A percentile compares a stretch with the other conserved stretches of the same genome.
Evolutionary conservation across 306 rosid genomes (phyloP).

Genomic region (Aeschynomene evenia): DNA sequence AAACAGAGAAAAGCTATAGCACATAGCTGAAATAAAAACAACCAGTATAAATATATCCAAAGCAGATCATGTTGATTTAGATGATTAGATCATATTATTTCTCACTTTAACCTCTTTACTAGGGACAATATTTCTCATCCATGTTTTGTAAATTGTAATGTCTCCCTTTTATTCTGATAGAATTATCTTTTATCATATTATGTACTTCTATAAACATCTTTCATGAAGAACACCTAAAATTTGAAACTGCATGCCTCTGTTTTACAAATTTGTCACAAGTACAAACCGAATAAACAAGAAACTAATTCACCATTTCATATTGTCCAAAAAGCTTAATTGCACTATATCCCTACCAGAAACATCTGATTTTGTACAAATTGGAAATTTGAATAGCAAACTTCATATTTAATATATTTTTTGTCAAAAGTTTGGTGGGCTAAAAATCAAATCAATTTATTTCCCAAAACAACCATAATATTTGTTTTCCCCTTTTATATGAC

Average conservation of each 20-base stretch:
- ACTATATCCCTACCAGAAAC: conserved; percentile 14
- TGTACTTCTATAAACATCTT: not conserved
- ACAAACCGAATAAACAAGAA: conserved; percentile 14
- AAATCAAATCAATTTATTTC: conserved; percentile 10
- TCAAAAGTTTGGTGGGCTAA: not conserved
- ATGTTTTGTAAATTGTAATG: not conserved
- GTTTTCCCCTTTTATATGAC: not conserved
- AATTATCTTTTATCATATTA: not conserved
- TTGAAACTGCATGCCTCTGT: not conserved
- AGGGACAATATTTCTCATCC: conserved; percentile 8
- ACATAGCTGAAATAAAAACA: conserved; percentile 2
- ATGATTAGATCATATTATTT: not conserved
- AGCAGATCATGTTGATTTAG: not conserved
- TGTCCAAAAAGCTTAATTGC: conserved; percentile 6
- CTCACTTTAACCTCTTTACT: not conserved
- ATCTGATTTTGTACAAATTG: not conserved
- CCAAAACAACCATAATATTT: conserved; percentile 7
- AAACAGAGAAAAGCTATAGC: conserved; percentile 1
- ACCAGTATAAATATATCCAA: conserved; percentile 26
- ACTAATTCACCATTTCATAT: not conserved
- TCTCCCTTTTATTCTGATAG: not conserved
- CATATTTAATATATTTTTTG: conserved; percentile 5
- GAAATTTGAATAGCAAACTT: conserved; percentile 9
- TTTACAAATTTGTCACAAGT: conserved; percentile 8
- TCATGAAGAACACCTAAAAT: conserved; percentile 22